Evolutionary conservation across 2,329 filamentous ascomycete species (phyloP).

Genomic region (Exophiala viscosa): DNA sequence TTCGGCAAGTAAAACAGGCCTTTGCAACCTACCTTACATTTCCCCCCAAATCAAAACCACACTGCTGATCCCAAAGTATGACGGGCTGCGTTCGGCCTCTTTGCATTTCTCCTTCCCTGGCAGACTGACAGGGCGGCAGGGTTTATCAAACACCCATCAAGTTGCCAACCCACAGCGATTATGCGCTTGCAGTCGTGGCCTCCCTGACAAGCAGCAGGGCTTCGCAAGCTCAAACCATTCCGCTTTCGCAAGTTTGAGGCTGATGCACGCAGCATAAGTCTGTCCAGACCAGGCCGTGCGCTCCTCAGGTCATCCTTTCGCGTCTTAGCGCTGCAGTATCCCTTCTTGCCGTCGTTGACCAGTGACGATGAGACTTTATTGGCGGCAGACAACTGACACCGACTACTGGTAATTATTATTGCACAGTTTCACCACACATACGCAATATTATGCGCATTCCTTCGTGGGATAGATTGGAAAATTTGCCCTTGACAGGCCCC

Average conservation of each 20-base stretch:
- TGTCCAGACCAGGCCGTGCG: conserved; percentile 9
- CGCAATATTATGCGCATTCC: neutral
- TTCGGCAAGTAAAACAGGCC: too few relatives aligned
- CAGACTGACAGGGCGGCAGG: too few relatives aligned
- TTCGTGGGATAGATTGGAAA: neutral
- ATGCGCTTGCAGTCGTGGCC: too few relatives aligned
- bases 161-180: too few relatives aligned
- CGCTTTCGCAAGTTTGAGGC: neutral
- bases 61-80: too few relatives aligned
- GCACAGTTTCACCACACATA: neutral
- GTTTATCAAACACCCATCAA: too few relatives aligned
- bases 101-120: too few relatives aligned
- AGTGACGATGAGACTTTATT: neutral
- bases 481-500: neutral
- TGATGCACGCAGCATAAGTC: neutral
- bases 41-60: too few relatives aligned
- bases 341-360: neutral
- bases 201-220: too few relatives aligned
- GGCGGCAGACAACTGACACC: conserved; percentile 1
- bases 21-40: too few relatives aligned
- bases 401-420: neutral
- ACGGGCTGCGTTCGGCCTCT: too few relatives aligned
- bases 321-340: conserved; percentile 9
- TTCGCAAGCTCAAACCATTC: neutral
- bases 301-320: conserved; percentile 15